These are phyloP conservation scores for Fusarium camptoceras DNA, from an alignment of 2,329 filamentous ascomycete species.

Conservation along the genomic window DNA sequence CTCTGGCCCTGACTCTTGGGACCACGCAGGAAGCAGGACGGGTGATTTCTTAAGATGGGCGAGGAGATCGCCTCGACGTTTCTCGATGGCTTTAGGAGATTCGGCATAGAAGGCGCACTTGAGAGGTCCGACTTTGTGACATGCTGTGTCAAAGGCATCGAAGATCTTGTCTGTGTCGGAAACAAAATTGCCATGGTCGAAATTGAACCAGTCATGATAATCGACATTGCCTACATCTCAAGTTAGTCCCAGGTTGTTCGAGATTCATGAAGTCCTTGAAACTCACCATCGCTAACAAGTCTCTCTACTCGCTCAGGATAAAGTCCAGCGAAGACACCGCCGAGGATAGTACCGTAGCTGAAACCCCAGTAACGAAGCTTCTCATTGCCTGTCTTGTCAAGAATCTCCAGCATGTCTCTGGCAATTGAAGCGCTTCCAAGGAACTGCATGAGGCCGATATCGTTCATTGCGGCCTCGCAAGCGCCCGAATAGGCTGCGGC, in stretches of 20 bases:
- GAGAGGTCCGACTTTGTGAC: conserved; percentile 62
- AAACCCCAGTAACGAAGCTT: conserved; percentile 66
- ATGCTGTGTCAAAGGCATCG: conserved; percentile 64
- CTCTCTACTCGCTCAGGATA: conserved; percentile 63
- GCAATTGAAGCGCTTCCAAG: conserved; percentile 59
- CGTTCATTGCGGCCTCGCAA: conserved; percentile 56
- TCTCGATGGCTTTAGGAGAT: conserved; percentile 53
- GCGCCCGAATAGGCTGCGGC: conserved; percentile 56
- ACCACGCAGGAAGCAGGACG: conserved; percentile 54
- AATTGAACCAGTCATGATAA: conserved; percentile 65
- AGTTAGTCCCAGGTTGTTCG: background rate
- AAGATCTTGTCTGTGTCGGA: conserved; percentile 67
- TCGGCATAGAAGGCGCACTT: conserved; percentile 59
- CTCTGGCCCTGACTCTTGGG: conserved; percentile 48
- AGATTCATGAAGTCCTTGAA: fast-evolving
- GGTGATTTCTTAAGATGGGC: conserved; percentile 56
- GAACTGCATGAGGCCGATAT: conserved; percentile 54
- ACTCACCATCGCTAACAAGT: conserved; percentile 63
- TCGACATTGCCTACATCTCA: conserved; percentile 57
- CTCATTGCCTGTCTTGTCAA: conserved; percentile 55
- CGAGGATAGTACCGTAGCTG: conserved; percentile 66
- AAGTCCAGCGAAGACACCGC: conserved; percentile 63
- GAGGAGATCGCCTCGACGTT: conserved; percentile 56
- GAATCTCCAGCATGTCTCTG: conserved; percentile 61
- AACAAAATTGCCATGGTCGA: conserved; percentile 60